Evolutionary conservation across 2,329 filamentous ascomycete species (phyloP).

Genomic region (Hymenoscyphus fructigenus): DNA sequence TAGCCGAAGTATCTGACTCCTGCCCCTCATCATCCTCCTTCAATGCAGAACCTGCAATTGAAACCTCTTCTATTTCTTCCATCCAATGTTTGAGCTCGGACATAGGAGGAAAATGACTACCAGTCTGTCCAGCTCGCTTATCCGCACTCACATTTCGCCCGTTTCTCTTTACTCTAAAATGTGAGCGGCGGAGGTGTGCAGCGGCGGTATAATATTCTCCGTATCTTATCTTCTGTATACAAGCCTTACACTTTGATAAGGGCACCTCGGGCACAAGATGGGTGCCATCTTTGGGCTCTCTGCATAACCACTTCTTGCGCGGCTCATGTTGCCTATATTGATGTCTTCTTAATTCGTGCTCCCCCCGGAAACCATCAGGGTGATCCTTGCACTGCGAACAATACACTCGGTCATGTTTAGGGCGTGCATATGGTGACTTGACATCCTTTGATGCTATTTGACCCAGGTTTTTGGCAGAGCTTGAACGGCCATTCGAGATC

Average conservation of each 20-base stretch:
- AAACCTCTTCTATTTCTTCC: conserved; percentile 43
- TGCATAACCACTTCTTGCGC: conserved; percentile 57
- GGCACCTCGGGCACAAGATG: conserved; percentile 58
- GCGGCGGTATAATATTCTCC: conserved; percentile 93
- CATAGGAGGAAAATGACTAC: conserved; percentile 58
- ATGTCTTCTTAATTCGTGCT: conserved; percentile 79
- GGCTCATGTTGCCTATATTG: conserved; percentile 63
- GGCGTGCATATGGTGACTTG: conserved; percentile 37
- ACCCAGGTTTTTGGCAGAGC: conserved; percentile 32
- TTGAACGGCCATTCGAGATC: conserved; percentile 34
- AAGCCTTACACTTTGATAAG: conserved; percentile 67
- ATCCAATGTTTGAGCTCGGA: conserved; percentile 57
- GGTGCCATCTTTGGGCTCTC: conserved; percentile 50
- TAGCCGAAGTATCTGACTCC: not conserved
- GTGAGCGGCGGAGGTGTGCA: conserved; percentile 74
- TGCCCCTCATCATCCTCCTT: conserved; percentile 7
- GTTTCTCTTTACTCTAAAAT: conserved; percentile 68
- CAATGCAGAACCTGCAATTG: conserved; percentile 1
- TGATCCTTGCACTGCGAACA: conserved; percentile 79
- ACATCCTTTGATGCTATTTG: conserved; percentile 31
- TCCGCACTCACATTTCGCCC: conserved; percentile 52
- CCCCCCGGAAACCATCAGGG: conserved; percentile 83
- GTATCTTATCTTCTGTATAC: conserved; percentile 82
- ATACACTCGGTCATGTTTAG: conserved; percentile 36
- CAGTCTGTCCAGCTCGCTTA: conserved; percentile 51